phyloP scores from a whole-genome alignment of 805 yeast genomes.

The Metschnikowia bowlesiae region DNA sequence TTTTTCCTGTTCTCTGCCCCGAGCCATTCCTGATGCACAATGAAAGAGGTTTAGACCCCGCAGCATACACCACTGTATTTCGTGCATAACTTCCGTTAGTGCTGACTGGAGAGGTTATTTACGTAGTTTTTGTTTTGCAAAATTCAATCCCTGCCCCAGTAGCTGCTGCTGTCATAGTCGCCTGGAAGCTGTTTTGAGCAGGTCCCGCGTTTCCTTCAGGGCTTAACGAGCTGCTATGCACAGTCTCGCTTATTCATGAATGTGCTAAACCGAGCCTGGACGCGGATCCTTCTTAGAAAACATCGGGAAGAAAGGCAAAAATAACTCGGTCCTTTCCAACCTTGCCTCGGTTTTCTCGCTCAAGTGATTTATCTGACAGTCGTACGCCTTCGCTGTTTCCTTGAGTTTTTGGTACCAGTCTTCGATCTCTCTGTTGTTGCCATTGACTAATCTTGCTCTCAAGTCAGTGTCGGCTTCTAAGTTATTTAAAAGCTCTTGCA shows the following conservation, averaged over 20 bases:
- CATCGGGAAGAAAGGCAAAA: constrained; percentile 12
- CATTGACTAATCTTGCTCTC: constrained; percentile 4
- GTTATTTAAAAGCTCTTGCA: constrained; percentile 5
- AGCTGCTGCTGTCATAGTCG: neutral
- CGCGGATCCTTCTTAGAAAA: neutral
- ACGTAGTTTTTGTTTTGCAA: neutral
- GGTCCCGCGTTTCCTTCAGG: neutral
- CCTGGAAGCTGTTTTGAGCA: neutral
- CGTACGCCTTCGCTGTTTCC: constrained; percentile 13
- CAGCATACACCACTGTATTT: neutral
- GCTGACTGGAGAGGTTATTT: neutral
- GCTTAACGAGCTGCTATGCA: neutral
- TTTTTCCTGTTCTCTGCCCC: neutral
- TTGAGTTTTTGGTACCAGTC: constrained; percentile 8
- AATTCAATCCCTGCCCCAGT: neutral
- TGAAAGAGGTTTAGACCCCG: neutral
- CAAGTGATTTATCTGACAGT: constrained; percentile 1
- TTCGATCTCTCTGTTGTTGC: constrained; percentile 2
- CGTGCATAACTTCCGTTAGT: neutral
- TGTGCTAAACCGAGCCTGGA: neutral
- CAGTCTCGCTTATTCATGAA: neutral
- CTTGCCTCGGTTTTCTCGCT: neutral
- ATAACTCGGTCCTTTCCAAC: constrained; percentile 6
- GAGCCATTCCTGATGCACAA: neutral
- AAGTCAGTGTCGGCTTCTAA: constrained; percentile 6